A percentile compares a stretch with the other conserved stretches of the same genome.
These are phyloP conservation scores for Fraxinus sp. DNA, from an alignment of 305 asterid species.

Conservation along the genomic window DNA sequence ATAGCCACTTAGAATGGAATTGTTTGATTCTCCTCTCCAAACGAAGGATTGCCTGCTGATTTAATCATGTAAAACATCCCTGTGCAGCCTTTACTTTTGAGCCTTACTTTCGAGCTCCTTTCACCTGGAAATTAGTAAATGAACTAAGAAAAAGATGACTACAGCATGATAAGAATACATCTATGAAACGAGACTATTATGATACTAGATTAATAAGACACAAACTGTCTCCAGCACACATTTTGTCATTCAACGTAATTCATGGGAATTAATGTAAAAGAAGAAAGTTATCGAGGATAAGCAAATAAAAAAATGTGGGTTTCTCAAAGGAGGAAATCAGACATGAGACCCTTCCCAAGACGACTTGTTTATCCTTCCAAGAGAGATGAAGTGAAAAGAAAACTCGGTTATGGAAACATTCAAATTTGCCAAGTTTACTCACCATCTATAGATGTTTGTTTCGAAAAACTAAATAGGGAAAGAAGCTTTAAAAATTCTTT, in stretches of 20 bases:
- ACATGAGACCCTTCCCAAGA: not conserved
- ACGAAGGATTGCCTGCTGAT: not conserved
- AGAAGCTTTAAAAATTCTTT: not conserved
- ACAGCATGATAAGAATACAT: not conserved
- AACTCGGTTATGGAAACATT: not conserved
- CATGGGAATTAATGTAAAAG: not conserved
- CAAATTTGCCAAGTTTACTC: not conserved
- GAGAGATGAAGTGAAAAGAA: not conserved
- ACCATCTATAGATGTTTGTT: not conserved
- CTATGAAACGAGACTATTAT: not conserved
- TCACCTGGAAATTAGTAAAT: slow-evolving; percentile 36
- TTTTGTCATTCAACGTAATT: slow-evolving; percentile 11
- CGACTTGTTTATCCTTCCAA: not conserved
- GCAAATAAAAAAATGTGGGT: not conserved
- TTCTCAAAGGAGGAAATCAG: not conserved
- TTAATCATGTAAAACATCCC: slow-evolving; percentile 9
- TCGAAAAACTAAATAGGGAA: not conserved
- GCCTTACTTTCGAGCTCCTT: slow-evolving; percentile 32
- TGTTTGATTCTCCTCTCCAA: not conserved
- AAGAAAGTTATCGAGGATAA: not conserved
- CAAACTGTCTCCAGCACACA: not conserved
- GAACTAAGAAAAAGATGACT: not conserved
- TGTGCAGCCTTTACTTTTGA: slow-evolving; percentile 22
- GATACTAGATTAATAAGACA: slow-evolving; percentile 1
- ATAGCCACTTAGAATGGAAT: not conserved